Evolutionary conservation across 176 grass and related monocot species (phyloP).

Genomic region (Melocanna baccifera): DNA sequence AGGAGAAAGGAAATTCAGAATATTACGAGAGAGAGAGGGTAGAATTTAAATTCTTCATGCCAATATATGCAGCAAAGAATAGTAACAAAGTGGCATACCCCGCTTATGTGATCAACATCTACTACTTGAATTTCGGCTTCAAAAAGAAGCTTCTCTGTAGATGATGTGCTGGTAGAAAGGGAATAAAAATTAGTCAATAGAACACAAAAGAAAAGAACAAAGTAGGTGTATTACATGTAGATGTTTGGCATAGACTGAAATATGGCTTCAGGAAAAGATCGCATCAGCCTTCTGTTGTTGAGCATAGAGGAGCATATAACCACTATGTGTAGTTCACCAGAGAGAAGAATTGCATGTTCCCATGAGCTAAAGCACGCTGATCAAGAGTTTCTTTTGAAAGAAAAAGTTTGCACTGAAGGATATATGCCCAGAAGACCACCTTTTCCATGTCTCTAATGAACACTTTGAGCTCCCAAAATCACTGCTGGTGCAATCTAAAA

Average conservation of each 20-base stretch:
- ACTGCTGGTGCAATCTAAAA: constrained; percentile 50
- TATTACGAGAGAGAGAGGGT: background rate
- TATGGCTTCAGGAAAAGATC: constrained; percentile 44
- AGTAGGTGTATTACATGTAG: constrained; percentile 47
- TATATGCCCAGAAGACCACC: constrained; percentile 43
- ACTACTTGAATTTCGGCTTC: constrained; percentile 25
- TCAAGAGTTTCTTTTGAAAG: constrained; percentile 63
- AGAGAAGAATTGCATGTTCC: constrained; percentile 53
- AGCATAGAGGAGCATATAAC: constrained; percentile 47
- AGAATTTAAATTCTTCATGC: background rate
- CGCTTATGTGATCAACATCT: constrained; percentile 36
- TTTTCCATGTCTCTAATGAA: constrained; percentile 74
- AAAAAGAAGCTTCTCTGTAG: constrained; percentile 31
- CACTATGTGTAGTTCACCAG: constrained; percentile 81
- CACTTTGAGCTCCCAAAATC: constrained; percentile 42
- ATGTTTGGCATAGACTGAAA: constrained; percentile 42
- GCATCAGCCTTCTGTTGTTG: constrained; percentile 45
- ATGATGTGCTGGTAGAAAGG: constrained; percentile 31
- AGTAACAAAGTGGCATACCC: constrained; percentile 17
- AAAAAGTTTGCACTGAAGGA: constrained; percentile 38
- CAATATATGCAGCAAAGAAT: background rate
- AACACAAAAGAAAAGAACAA: constrained; percentile 16
- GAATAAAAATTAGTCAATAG: background rate
- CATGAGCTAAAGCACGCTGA: constrained; percentile 48
- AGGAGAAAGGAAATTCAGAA: constrained; percentile 24